Evolutionary conservation across 495 filamentous ascomycete genomes (phyloP), one percentile per base, ranked within the genome.

Genomic region (Niebla homalea): DNA sequence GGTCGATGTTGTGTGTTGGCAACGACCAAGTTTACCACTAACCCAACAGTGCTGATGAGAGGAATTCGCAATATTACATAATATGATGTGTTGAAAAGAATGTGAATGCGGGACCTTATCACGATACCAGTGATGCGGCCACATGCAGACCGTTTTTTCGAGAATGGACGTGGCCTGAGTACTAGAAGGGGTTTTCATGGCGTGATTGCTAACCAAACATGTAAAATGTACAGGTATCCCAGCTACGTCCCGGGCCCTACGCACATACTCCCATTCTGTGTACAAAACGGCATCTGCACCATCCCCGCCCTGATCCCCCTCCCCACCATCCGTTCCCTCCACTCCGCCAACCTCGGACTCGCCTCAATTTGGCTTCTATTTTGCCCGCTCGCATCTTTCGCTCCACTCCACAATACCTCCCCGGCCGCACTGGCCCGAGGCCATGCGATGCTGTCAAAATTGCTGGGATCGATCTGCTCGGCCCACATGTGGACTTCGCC

Each of bases 401-500:
- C 29, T 21, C 54, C 55, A 37, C 52, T 55, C 58, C 58, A 60
- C 38, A 60, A 23, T 0, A 60, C 49, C 37, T 60, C 58, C 19
- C 48, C 58, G 2, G 81, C 83, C 7, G 82, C 85, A 25, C 56
- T 71, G 4, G 77, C 75, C n/a, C 86, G 68, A n/a, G 86, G 86
- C 86, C 86, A 92, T 0, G 87, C 62, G 66, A 83, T 78, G 45
- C 63, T 58, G 63, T 89, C 85, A 3, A 89, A 55, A 54, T 75
- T 87, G 23, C 74, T 66, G 0, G 75, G 60, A 58, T 92, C 86
- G 23, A 82, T 87, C 49, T 84, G 77, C 66, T 92, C 86, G 55
- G 70, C 75, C 86, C 86, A 92, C 22, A 85, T 75, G 52, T 81
- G 79, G 16, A 81, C 76, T 59, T 90, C 86, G 10, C 84, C 87